Base-by-base conservation (phyloP, 2,329 filamentous ascomycete species). In the Beauveria australis region DNA sequence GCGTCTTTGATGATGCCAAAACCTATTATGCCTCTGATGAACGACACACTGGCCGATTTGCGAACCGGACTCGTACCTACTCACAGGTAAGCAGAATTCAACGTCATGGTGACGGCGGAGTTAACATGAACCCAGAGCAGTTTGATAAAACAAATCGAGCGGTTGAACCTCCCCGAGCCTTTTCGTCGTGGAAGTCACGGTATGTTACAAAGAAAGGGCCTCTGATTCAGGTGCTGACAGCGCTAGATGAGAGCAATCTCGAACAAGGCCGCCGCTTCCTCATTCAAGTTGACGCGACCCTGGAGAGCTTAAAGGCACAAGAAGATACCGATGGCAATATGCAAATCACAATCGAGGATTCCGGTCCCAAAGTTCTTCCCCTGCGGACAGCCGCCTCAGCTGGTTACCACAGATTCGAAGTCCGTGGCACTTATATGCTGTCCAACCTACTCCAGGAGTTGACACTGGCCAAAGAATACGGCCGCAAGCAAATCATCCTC, bases 281-380 rank as follows among this genome's bases (percentile, higher is more conserved):
- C 43, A 86, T 97, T 72, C 84, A 94, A 67, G 92, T 97, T 68
- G 89, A 96, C 53, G 79, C 85, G 24, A 97, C 92, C 0, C 81
- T 96, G 61, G 82, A 92, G 70, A 87, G 84, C 62, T 80, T 99
- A 49, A 81, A 91, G 63, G 84, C 85, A 43, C 89, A 93, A 66
- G 94, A 99, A 74, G 94, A 99, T 70, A 95, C 92, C 33, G 92
- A 99, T 74, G 81, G 84, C 61, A 97, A 99, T 74, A 90, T 91
- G 81, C 92, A 97, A 74, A 99, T 99, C 73, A 99, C 94, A 33
- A 96, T 97, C 68, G 94, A 97, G 71, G 94, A 99, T 75, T 83
- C 85, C 65, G 94, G 94, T 0, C 93, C 94, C 54, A 99, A 97
- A 82, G 88, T 91, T 51, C 82, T 97, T 59, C 88, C 89, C 43